A percentile compares a stretch with the other conserved stretches of the same genome.
Evolutionary conservation across 192 early-diverging fungal genomes (phyloP).

Genomic region (Paraglomus occultum): DNA sequence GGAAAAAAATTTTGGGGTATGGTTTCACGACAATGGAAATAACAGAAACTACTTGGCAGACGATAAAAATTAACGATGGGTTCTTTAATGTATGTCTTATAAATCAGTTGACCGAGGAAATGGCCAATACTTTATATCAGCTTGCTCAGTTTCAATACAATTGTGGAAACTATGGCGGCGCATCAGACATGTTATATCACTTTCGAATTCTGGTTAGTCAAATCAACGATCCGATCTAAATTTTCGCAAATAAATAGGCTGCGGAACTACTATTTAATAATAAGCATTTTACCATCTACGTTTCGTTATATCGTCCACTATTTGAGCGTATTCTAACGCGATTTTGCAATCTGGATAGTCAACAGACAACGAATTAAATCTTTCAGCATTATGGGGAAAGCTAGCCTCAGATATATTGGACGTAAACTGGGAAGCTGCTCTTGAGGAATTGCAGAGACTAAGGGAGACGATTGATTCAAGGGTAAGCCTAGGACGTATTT

Average conservation of each 20-base stretch:
- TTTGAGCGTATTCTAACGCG: not conserved
- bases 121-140: conserved; percentile 83
- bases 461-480: conserved; percentile 87
- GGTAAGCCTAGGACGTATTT: conserved; percentile 33
- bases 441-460: conserved; percentile 85
- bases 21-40: conserved; percentile 10
- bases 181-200: conserved; percentile 92
- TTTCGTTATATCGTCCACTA: conserved; percentile 11
- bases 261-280: not conserved
- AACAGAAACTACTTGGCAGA: not conserved
- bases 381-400: conserved; percentile 96
- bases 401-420: conserved; percentile 92
- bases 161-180: conserved; percentile 88
- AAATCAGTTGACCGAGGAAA: conserved; percentile 79
- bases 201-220: conserved; percentile 83
- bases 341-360: conserved; percentile 56
- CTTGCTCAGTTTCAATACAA: conserved; percentile 90
- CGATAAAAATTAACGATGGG: not conserved
- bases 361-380: conserved; percentile 78
- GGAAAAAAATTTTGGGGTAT: conserved; percentile 78
- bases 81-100: not conserved
- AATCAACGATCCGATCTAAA: not conserved
- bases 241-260: not conserved
- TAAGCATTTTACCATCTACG: not conserved
- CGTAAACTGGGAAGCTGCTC: conserved; percentile 91